Conservation (phyloP, 768 basidiomycete genomes). For the Russula emetica region DNA sequence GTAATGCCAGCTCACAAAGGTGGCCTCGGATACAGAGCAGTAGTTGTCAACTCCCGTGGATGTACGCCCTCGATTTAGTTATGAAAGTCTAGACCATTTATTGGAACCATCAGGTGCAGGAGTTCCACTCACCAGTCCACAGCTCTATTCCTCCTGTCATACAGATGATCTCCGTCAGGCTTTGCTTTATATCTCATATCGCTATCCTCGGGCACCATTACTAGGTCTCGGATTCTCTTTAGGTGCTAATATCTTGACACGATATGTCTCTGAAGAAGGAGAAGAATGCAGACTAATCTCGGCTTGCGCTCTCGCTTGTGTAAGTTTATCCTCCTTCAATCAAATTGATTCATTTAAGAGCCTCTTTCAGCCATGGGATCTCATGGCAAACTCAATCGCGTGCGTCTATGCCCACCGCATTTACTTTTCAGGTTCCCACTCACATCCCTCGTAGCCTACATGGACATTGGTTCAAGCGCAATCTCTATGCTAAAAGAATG, state of each 20-base stretch:
- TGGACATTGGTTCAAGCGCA: conserved; percentile 50
- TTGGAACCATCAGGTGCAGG: conserved; percentile 7
- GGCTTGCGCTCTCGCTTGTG: conserved; percentile 69
- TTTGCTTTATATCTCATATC: conserved; percentile 64
- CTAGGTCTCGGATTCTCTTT: conserved; percentile 91
- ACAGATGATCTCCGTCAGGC: conserved; percentile 88
- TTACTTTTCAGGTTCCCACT: conserved; percentile 2
- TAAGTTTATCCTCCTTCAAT: conserved; percentile 40
- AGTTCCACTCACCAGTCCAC: conserved; percentile 30
- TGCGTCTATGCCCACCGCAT: conserved; percentile 20
- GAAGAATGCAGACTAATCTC: conserved; percentile 54
- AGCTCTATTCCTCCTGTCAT: conserved; percentile 83
- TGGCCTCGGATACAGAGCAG: conserved; percentile 87
- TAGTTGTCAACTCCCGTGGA: conserved; percentile 90
- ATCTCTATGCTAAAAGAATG: conserved; percentile 76
- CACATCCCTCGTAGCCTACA: conserved; percentile 44
- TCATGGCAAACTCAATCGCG: conserved; percentile 38
- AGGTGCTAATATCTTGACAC: conserved; percentile 85
- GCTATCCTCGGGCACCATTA: conserved; percentile 76
- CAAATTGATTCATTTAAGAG: neutral
- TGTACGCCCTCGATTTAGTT: conserved; percentile 46
- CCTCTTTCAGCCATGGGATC: conserved; percentile 46
- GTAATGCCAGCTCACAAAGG: conserved; percentile 66
- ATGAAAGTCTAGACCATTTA: conserved; percentile 11
- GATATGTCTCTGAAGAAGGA: conserved; percentile 86